phyloP scores from a whole-genome alignment of 2,329 filamentous ascomycete genomes.

The Talaromyces albobiverticillius region DNA sequence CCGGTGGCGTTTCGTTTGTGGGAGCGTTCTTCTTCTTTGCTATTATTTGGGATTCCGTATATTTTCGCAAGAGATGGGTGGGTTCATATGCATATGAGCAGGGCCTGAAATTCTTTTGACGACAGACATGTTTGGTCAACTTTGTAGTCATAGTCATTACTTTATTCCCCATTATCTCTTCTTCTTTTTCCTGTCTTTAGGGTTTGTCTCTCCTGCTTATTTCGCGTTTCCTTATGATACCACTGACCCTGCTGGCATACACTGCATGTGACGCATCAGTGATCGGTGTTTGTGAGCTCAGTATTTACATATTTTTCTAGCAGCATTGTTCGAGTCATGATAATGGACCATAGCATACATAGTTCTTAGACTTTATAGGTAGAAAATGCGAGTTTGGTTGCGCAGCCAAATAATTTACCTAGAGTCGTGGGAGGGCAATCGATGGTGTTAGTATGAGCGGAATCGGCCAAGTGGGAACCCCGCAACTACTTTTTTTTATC shows the following conservation, averaged over 20 bases:
- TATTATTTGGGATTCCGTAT: slow-evolving; percentile 8
- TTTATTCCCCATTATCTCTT: neutral
- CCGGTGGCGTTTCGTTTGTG: slow-evolving; percentile 8
- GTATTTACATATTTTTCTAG: neutral
- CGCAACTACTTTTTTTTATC: slow-evolving; percentile 2
- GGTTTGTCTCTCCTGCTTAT: neutral
- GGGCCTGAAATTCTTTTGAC: slow-evolving; percentile 1
- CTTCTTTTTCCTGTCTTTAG: neutral
- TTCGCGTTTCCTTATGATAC: slow-evolving; percentile 8
- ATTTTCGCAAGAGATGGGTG: slow-evolving; percentile 1
- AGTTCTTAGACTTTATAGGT: neutral
- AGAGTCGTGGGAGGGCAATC: too few species aligned
- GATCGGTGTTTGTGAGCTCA: slow-evolving; percentile 8
- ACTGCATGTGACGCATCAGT: slow-evolving; percentile 10
- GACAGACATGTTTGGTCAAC: slow-evolving; percentile 1
- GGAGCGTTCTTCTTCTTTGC: slow-evolving; percentile 10
- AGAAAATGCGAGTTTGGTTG: too few species aligned
- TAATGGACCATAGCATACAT: slow-evolving; percentile 6
- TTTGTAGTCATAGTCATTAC: slow-evolving; percentile 5
- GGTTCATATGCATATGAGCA: neutral
- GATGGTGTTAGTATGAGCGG: neutral
- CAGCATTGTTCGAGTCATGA: slow-evolving; percentile 4
- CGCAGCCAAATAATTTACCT: neutral
- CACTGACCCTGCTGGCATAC: slow-evolving; percentile 12
- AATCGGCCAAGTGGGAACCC: neutral